Base-by-base conservation (phyloP, 148 eudicot species). In the Salicornia ramosissima region DNA sequence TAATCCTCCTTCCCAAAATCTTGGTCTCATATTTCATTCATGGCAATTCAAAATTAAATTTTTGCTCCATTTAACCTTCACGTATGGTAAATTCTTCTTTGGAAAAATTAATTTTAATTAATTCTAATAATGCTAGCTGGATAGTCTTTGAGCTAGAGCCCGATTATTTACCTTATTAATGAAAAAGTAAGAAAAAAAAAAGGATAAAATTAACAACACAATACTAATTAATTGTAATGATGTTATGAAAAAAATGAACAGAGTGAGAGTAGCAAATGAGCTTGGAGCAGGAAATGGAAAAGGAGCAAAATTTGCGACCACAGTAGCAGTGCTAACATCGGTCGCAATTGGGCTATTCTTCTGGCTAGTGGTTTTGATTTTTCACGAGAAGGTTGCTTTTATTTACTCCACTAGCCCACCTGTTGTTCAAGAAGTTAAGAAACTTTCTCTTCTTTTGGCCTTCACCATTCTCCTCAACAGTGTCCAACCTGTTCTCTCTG, bases 281-380 rank as follows among this genome's bases (percentile, higher is more conserved):
- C 84, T 86, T 3, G 90, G 90, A 73, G 87, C 84, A 16, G 90
- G 90, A 14, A 86, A 82, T 43, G 90, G 84, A 19, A 86, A 81
- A 74, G 90, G 82, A n/a, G 90, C 90, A 0, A 86, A 83, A 63
- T 86, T 86, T 56, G 90, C 90, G 2, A 80, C 85, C 13, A 29
- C 29, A 28, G 82, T 86, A 24, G 78, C 87, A 12, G 87, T 86
- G 52, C 24, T 25, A 63, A 81, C 87, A 33, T 86, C 90, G 0
- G 0, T 52, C 29, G 78, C 72, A n/a, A 81, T 86, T 0, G 90
- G 90, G 0, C 64, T 86, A 56, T 57, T 78, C 79, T 86, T 86
- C 70, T 79, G 81, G 82, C 12, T 78, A 30, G 68, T 86, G 0
- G 63, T 86, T 47, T 30, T 83, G 12, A 47, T 80, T 33, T 74